A percentile compares a stretch with the other conserved stretches of the same genome.
These are phyloP conservation scores for Russula ochroleuca DNA, from an alignment of 768 basidiomycete genomes.

Conservation along the genomic window DNA sequence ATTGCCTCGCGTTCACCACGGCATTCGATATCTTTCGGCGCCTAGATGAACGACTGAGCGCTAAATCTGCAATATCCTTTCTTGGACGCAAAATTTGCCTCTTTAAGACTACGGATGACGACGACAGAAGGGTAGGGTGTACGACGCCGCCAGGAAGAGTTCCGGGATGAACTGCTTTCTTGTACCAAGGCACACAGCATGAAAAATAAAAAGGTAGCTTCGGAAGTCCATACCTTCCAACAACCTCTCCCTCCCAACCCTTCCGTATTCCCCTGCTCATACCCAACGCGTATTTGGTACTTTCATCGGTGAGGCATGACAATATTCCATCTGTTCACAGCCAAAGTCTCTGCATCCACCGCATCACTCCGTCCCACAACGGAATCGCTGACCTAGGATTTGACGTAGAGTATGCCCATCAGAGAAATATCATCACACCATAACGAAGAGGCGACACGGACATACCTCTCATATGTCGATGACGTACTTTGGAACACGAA, in stretches of 20 bases:
- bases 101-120: background rate
- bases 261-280: background rate
- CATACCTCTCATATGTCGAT: background rate
- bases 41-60: background rate
- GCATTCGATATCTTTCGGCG: background rate
- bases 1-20: constrained; percentile 6
- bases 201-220: constrained; percentile 7
- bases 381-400: constrained; percentile 1
- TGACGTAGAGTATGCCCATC: constrained; percentile 6
- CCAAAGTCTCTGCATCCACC: background rate
- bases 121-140: background rate
- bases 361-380: background rate
- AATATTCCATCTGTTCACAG: background rate
- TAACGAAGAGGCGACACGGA: background rate
- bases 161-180: constrained; percentile 4
- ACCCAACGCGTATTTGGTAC: background rate
- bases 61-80: background rate
- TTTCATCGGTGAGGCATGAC: constrained; percentile 1
- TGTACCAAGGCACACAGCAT: background rate
- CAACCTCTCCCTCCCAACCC: background rate
- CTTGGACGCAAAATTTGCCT: background rate
- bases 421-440: background rate
- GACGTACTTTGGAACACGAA: background rate
- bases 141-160: background rate
- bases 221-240: background rate